These are phyloP conservation scores for Ormosia semicastrata DNA, from an alignment of 306 rosid genomes.

Conservation along the genomic window DNA sequence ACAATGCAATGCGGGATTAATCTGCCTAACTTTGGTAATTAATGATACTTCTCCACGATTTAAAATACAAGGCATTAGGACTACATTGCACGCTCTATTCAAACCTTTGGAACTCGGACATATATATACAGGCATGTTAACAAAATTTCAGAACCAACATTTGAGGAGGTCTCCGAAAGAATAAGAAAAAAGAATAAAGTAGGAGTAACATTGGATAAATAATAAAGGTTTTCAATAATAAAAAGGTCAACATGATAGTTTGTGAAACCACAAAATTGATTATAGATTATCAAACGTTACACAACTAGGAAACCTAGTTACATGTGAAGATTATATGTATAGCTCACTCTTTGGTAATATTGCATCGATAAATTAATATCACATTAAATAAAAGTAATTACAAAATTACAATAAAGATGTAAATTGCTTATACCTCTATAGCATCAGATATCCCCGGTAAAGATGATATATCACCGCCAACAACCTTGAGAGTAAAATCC, in stretches of 20 bases:
- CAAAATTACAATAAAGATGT: not conserved
- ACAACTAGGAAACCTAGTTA: not conserved
- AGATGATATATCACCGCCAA: constrained; percentile 80
- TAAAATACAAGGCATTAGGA: not conserved
- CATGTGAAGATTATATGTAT: not conserved
- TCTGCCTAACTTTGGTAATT: not conserved
- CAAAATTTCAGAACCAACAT: not conserved
- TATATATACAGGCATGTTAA: not conserved
- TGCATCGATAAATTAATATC: not conserved
- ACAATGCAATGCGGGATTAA: constrained; percentile 5
- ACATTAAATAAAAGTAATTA: constrained; percentile 11
- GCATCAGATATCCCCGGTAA: constrained; percentile 85
- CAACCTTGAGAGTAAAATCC: constrained; percentile 81
- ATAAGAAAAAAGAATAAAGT: not conserved
- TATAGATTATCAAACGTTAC: not conserved
- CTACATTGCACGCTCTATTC: not conserved
- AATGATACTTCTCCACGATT: not conserved
- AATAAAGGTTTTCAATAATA: not conserved
- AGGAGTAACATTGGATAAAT: not conserved
- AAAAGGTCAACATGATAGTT: not conserved
- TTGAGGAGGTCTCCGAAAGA: not conserved
- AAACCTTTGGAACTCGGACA: not conserved
- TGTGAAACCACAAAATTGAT: not conserved
- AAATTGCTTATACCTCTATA: constrained; percentile 65
- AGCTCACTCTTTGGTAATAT: not conserved